A percentile compares a stretch with the other conserved stretches of the same genome.
Evolutionary conservation across 169 alveolate genomes (phyloP).

Genomic region (Plasmodium billcollinsi): DNA sequence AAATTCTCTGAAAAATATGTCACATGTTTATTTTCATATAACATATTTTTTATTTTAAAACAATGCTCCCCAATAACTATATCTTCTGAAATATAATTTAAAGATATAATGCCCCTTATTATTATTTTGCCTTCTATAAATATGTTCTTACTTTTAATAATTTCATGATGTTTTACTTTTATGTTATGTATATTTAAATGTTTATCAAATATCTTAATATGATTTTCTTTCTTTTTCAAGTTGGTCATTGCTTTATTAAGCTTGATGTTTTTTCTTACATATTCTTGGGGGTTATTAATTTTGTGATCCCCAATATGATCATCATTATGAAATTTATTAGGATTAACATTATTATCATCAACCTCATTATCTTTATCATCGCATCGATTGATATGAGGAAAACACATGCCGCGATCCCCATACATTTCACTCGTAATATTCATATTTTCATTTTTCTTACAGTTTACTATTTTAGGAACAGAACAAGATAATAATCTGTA

Average conservation of each 20-base stretch:
- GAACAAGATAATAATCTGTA: conserved; percentile 34
- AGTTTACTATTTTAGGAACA: conserved; percentile 31
- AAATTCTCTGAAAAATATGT: conserved; percentile 32
- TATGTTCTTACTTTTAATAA: conserved; percentile 13
- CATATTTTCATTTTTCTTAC: not conserved
- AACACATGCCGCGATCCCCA: too few species aligned
- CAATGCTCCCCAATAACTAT: conserved; percentile 51
- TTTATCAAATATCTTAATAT: conserved; percentile 1
- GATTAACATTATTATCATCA: not conserved
- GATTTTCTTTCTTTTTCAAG: not conserved
- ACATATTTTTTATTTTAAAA: conserved; percentile 48
- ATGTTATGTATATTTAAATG: conserved; percentile 23
- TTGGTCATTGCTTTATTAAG: not conserved
- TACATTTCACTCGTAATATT: too few species aligned
- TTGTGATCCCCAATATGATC: not conserved
- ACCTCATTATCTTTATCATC: not conserved
- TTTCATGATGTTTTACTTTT: conserved; percentile 56
- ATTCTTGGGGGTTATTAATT: not conserved
- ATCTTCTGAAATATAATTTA: conserved; percentile 33
- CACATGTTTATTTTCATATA: conserved; percentile 36
- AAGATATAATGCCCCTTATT: conserved; percentile 38
- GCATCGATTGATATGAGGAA: too few species aligned
- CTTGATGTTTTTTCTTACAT: not conserved
- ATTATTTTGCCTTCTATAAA: conserved; percentile 61
- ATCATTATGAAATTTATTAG: not conserved